Evolutionary conservation across 371 early-diverging fungal species (phyloP), one percentile per base, ranked within the genome.

Genomic region (Sporodiniella umbellata): DNA sequence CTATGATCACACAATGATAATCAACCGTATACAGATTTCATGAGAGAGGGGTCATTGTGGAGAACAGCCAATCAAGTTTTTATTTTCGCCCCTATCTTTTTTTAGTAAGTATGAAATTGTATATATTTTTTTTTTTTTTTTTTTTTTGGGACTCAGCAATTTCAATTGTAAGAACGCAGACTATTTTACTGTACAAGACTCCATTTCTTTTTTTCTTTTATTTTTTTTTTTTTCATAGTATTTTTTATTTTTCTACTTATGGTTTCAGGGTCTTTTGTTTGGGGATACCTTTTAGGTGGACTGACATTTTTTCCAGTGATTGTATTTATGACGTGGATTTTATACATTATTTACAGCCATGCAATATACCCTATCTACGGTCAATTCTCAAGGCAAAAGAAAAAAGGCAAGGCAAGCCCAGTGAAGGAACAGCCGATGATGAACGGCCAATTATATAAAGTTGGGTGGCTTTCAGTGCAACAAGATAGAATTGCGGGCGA

Each of bases 381-480:
- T 14, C 35, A 14, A 35, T 35, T 15, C 35, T 35, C n/a, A 8
- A 35, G 11, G n/a, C 11, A 1, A 35, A 12, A 31, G 7, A 31
- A 8, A 35, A 35, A 35, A 35, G 39, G 11, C 11, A 26, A 48
- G 43, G 38, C 3, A 35, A 8, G 40, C 17, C 21, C 19, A 48
- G 49, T n/a, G n/a, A n/a, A 40, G 19, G 42, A 33, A 7, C 48
- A 37, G 24, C 18, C 25, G 14, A 51, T 43, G 22, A 45, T 4
- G 8, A 31, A 30, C 22, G 35, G 44, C 3, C 59, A 54, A 5
- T 58, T 68, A 19, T 70, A 79, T 51, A 75, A 68, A 60, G 68
- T 79, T 6, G 79, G 79, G 15, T 79, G 79, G 79, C 23, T 79
- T 17, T 53, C 60, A 33, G 72, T 79, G 30, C 66, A 67, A 38